Evolutionary conservation across 768 basidiomycete species (phyloP).

Genomic region (Lactarius indigo): DNA sequence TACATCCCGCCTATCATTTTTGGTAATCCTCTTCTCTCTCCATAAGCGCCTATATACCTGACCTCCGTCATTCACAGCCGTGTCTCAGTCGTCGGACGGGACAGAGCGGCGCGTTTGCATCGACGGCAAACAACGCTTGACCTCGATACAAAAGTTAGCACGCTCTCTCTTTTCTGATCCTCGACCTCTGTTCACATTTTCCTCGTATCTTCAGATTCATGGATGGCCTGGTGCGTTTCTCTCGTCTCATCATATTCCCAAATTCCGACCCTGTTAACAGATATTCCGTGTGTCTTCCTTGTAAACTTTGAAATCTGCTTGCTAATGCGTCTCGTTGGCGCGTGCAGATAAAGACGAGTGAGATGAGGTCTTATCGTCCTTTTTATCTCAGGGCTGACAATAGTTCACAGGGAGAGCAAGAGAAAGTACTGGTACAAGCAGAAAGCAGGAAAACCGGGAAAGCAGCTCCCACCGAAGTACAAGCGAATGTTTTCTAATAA

Average conservation of each 20-base stretch:
- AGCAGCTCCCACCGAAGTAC: slow-evolving; percentile 36
- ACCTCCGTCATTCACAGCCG: slow-evolving; percentile 33
- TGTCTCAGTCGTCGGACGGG: slow-evolving; percentile 39
- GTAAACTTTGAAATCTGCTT: neutral
- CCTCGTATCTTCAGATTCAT: slow-evolving; percentile 42
- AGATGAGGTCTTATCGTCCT: slow-evolving; percentile 6
- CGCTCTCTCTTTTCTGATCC: neutral
- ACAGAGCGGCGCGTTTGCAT: slow-evolving; percentile 51
- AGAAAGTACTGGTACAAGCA: slow-evolving; percentile 38
- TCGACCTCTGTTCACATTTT: neutral
- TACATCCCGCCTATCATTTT: slow-evolving; percentile 68
- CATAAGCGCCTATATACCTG: neutral
- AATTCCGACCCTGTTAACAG: neutral
- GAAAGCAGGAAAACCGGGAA: slow-evolving; percentile 20
- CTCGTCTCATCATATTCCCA: neutral
- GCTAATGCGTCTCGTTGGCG: neutral
- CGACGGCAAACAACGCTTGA: slow-evolving; percentile 72
- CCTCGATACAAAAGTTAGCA: slow-evolving; percentile 55
- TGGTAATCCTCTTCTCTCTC: slow-evolving; percentile 37
- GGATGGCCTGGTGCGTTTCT: slow-evolving; percentile 48
- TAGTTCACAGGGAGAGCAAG: slow-evolving; percentile 13
- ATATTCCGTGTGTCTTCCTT: slow-evolving; percentile 10
- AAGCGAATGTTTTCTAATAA: slow-evolving; percentile 41
- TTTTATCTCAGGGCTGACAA: neutral
- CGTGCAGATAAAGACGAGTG: slow-evolving; percentile 41